Conservation (phyloP, 176 grass and related monocot species). For the Ananas comosus region DNA sequence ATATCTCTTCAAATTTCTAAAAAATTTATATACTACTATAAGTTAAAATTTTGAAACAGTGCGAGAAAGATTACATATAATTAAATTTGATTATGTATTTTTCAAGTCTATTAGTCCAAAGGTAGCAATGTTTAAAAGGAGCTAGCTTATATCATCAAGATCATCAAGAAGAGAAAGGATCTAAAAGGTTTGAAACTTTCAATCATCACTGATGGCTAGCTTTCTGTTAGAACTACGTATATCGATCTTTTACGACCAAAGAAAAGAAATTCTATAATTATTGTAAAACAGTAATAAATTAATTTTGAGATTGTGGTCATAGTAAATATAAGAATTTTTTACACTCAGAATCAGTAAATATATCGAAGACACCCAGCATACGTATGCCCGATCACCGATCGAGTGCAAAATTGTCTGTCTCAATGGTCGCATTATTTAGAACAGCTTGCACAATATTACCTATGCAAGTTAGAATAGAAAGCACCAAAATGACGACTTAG, state of each 20-base stretch:
- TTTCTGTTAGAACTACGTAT: too few relatives aligned
- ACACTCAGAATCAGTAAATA: constrained; percentile 97
- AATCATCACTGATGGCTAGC: constrained; percentile 92
- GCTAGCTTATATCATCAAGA: too few relatives aligned
- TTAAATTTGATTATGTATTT: too few relatives aligned
- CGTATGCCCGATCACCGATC: constrained; percentile 92
- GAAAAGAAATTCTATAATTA: too few relatives aligned
- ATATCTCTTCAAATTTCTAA: too few relatives aligned
- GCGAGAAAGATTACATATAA: too few relatives aligned
- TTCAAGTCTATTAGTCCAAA: too few relatives aligned
- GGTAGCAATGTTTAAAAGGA: constrained; percentile 46
- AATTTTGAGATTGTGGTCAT: neutral
- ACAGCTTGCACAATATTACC: constrained; percentile 56
- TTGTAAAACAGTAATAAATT: neutral
- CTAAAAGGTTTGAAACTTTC: constrained; percentile 86
- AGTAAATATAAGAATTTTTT: constrained; percentile 4
- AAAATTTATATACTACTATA: too few relatives aligned
- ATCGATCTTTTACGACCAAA: too few relatives aligned
- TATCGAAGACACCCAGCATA: constrained; percentile 98
- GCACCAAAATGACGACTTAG: constrained; percentile 89
- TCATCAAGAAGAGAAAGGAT: constrained; percentile 84
- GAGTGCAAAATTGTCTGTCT: constrained; percentile 96
- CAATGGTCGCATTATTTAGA: constrained; percentile 94
- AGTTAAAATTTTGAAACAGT: too few relatives aligned
- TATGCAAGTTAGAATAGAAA: constrained; percentile 13